A percentile compares a stretch with the other conserved stretches of the same genome.
Conservation (phyloP, 305 asterid genomes). For the Fraxinus velutina region DNA sequence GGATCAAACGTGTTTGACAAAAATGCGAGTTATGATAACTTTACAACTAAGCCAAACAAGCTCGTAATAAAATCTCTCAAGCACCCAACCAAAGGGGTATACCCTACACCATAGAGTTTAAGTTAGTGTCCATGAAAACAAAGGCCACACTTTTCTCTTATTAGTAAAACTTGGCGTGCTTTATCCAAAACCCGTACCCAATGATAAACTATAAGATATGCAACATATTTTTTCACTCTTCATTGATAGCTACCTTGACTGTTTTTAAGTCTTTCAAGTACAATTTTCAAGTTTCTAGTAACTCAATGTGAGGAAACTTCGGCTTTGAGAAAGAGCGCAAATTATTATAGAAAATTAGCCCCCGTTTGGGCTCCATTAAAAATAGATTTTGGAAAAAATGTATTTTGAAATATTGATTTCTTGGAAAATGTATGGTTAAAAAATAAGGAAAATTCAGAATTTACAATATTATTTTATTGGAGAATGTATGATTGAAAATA, state of each 20-base stretch:
- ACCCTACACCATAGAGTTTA: not conserved
- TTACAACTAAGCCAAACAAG: not conserved
- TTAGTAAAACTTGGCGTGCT: not conserved
- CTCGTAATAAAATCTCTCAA: not conserved
- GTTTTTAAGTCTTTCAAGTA: not conserved
- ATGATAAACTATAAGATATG: not conserved
- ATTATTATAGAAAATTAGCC: not conserved
- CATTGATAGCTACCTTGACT: not conserved
- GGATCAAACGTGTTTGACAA: not conserved
- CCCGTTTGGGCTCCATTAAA: too few relatives aligned
- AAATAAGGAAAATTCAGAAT: too few relatives aligned
- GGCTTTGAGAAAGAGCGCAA: conserved; percentile 1
- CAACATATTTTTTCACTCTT: not conserved
- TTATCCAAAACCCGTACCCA: not conserved
- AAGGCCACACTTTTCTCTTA: not conserved
- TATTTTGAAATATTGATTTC: too few relatives aligned
- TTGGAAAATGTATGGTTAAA: too few relatives aligned
- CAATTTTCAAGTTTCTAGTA: not conserved
- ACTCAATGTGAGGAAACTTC: conserved; percentile 7
- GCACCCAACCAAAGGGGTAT: not conserved
- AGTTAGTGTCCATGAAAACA: not conserved
- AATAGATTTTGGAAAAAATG: too few relatives aligned
- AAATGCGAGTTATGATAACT: not conserved
- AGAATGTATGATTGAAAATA: too few relatives aligned
- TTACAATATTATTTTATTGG: too few relatives aligned